A percentile compares a stretch with the other conserved stretches of the same genome.
Evolutionary conservation across 2,329 filamentous ascomycete species (phyloP).

Genomic region (Fusarium cyanostomum): DNA sequence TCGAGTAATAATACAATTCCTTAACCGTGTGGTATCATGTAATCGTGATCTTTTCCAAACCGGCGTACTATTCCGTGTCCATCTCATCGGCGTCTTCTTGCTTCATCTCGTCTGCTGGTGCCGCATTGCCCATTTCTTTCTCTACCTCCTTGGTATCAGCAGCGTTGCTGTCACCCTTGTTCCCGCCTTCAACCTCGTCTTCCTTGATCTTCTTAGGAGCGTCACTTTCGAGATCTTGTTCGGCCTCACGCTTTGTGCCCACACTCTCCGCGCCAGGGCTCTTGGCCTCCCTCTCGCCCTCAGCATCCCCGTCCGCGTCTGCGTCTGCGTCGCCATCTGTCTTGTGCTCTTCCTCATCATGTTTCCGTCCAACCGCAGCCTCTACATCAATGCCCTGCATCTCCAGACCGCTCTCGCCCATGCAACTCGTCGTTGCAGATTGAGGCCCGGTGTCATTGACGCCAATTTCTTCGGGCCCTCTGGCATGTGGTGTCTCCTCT

Average conservation of each 20-base stretch:
- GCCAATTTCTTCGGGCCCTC: slow-evolving; percentile 86
- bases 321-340: slow-evolving; percentile 25
- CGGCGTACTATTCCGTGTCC: slow-evolving; percentile 38
- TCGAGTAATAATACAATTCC: slow-evolving; percentile 5
- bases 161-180: slow-evolving; percentile 44
- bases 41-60: slow-evolving; percentile 3
- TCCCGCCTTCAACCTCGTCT: slow-evolving; percentile 50
- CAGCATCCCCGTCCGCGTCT: slow-evolving; percentile 32
- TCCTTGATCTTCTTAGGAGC: slow-evolving; percentile 62
- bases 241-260: slow-evolving; percentile 66
- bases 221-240: slow-evolving; percentile 55
- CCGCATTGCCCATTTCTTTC: slow-evolving; percentile 13
- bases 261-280: slow-evolving; percentile 46
- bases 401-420: slow-evolving; percentile 54
- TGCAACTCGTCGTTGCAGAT: slow-evolving; percentile 52
- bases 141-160: slow-evolving; percentile 6
- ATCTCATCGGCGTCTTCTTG: slow-evolving; percentile 37
- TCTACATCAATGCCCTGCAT: slow-evolving; percentile 68
- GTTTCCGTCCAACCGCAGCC: slow-evolving; percentile 67
- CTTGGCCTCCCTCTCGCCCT: slow-evolving; percentile 43
- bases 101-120: slow-evolving; percentile 34
- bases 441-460: slow-evolving; percentile 88
- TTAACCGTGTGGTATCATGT: slow-evolving; percentile 16
- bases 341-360: slow-evolving; percentile 42
- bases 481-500: slow-evolving; percentile 77